Evolutionary conservation across 805 yeast genomes (phyloP).

Genomic region (Kodamaea hsintzibuensis): DNA sequence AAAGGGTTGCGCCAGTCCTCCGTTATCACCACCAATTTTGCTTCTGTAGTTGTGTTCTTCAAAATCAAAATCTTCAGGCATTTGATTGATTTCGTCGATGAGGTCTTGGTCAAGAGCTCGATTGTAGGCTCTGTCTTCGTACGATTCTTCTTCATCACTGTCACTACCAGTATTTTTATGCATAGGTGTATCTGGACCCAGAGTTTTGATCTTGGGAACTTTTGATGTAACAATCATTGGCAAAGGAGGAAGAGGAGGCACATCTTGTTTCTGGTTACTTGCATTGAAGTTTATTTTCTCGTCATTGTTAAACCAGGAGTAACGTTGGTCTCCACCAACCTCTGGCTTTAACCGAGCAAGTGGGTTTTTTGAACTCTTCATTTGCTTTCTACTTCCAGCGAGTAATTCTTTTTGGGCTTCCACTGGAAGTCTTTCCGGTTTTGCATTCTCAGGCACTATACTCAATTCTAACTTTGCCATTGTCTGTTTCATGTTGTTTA

Average conservation of each 20-base stretch:
- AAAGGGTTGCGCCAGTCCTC: constrained; percentile 13
- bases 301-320: constrained; percentile 34
- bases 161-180: constrained; percentile 1
- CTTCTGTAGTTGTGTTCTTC: constrained; percentile 23
- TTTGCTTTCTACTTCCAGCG: background rate
- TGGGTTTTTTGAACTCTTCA: background rate
- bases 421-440: background rate
- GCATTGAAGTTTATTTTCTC: constrained; percentile 20
- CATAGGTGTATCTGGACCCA: constrained; percentile 3
- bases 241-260: background rate
- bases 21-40: background rate
- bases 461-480: constrained; percentile 17
- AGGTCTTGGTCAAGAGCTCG: constrained; percentile 33
- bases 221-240: background rate
- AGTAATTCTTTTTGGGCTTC: background rate
- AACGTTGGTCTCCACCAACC: constrained; percentile 15
- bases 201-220: background rate
- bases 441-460: background rate
- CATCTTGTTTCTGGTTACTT: background rate
- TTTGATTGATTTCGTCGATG: constrained; percentile 51
- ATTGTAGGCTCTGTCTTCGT: constrained; percentile 1
- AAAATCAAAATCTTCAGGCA: constrained; percentile 49
- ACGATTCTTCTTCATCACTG: constrained; percentile 3
- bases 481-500: constrained; percentile 26
- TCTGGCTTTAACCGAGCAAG: background rate